A percentile compares a stretch with the other conserved stretches of the same genome.
Evolutionary conservation across 2,329 filamentous ascomycete genomes (phyloP).

Genomic region (Pseudomassariella vexata): DNA sequence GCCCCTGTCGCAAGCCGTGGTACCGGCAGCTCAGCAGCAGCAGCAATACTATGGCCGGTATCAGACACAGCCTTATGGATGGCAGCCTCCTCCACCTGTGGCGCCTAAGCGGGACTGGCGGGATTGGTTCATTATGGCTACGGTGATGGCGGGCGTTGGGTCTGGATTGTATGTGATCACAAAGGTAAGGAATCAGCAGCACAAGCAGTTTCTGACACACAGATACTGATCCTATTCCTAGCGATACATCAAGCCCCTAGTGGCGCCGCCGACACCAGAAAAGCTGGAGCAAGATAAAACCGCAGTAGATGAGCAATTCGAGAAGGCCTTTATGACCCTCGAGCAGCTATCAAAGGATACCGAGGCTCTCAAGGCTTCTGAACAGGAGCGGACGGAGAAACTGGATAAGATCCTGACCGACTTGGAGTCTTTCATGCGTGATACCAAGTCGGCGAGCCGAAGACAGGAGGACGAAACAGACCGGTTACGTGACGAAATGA

Average conservation of each 20-base stretch:
- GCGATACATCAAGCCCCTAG: slow-evolving; percentile 86
- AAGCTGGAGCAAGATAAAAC: slow-evolving; percentile 93
- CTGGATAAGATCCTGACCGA: slow-evolving; percentile 77
- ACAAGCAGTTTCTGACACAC: not conserved
- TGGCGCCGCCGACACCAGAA: slow-evolving; percentile 88
- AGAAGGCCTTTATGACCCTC: slow-evolving; percentile 82
- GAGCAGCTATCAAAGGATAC: slow-evolving; percentile 93
- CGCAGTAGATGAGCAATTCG: slow-evolving; percentile 86
- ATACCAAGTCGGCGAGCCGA: slow-evolving; percentile 75
- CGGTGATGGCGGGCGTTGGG: slow-evolving; percentile 80
- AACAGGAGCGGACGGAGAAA: slow-evolving; percentile 76
- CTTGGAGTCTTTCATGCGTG: slow-evolving; percentile 74
- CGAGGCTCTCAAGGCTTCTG: slow-evolving; percentile 76
- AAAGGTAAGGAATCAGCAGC: slow-evolving; percentile 52
- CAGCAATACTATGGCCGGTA: slow-evolving; percentile 40
- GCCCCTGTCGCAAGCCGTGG: slow-evolving; percentile 34
- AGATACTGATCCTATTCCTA: slow-evolving; percentile 29
- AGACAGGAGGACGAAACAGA: slow-evolving; percentile 83
- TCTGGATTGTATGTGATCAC: slow-evolving; percentile 86
- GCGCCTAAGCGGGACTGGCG: slow-evolving; percentile 86
- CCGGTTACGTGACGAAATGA: slow-evolving; percentile 80
- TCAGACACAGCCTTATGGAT: slow-evolving; percentile 44
- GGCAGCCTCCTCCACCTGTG: slow-evolving; percentile 51
- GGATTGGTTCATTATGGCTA: slow-evolving; percentile 99
- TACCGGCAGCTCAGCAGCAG: slow-evolving; percentile 30